Conservation (phyloP, 148 eudicot species). For the Dysphania ambrosioides region DNA sequence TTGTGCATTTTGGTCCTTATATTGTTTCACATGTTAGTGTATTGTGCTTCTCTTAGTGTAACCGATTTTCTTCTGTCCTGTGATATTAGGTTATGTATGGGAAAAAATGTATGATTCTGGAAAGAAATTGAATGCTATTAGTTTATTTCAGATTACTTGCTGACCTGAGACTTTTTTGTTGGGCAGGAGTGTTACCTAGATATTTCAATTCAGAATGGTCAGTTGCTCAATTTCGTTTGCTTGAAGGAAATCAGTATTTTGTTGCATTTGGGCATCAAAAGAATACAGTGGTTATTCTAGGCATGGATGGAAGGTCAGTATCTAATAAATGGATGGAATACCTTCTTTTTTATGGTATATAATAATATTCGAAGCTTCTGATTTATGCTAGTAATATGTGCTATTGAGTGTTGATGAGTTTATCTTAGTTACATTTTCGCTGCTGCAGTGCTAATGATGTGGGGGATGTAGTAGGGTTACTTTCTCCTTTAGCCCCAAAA, state of each 20-base stretch:
- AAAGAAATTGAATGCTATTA: neutral
- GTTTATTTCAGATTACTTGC: neutral
- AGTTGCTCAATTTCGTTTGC: conserved; percentile 72
- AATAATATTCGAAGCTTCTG: neutral
- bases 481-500: too few species aligned
- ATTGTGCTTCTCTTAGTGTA: neutral
- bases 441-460: neutral
- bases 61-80: neutral
- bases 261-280: conserved; percentile 91
- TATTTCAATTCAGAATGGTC: conserved; percentile 97
- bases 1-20: neutral
- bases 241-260: conserved; percentile 71
- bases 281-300: conserved; percentile 70
- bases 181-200: conserved; percentile 74
- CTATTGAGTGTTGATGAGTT: neutral
- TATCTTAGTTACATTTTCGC: neutral
- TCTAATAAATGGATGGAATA: neutral
- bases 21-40: neutral
- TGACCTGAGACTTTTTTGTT: conserved; percentile 25
- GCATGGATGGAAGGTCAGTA: conserved; percentile 85
- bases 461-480: neutral
- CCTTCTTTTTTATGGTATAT: neutral
- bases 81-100: neutral
- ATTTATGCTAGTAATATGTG: neutral
- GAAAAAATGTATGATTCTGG: neutral